Base-by-base conservation (phyloP, 2,329 filamentous ascomycete genomes). In the Cytospora chrysosperma region DNA sequence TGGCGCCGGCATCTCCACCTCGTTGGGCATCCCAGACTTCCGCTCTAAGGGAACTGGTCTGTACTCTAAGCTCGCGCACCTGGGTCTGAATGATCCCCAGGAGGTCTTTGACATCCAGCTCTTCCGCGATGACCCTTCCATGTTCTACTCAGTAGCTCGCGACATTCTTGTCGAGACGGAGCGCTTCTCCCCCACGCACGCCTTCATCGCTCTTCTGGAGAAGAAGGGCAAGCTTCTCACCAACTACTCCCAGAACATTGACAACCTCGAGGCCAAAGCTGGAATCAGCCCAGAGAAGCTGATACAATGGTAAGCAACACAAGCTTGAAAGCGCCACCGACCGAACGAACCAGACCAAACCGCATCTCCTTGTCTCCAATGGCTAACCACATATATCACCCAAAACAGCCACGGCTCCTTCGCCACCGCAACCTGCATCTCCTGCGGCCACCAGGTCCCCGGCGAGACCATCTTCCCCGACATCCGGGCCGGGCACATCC, bases 181-280 rank as follows among this genome's bases (percentile, higher is more conserved):
- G 68, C 88, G 88, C 70, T 96, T 88, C 79, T 93, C 94, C 1
- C 93, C 94, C 0, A 98, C 95, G 0, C 95, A 99, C 80, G 88
- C 90, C 59, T 99, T 99, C 78, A 96, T 99, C 72, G 87, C 88
- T 37, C 83, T 97, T 70, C 84, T 99, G 40, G 91, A 99, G 75
- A 85, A 94, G 69, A 90, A 93, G 75, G 88, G 86, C 68, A 97
- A 97, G 75, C 85, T 99, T 8, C 85, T 97, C 65, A 98, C 93
- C 50, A 97, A 98, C 78, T 99, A 97, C 79, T 96, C 95, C 0
- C 95, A 99, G 75, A 99, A 99, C 75, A 98, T 99, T 72, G 95
- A 99, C 80, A 97, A 97, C 70, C 87, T 97, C 58, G 94, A 99
- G 75, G 85, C 88, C 66, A 88, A 91, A 71, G 94, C 94, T 0